Conservation (phyloP, 345 rosid genomes). For the Pistacia vera region DNA sequence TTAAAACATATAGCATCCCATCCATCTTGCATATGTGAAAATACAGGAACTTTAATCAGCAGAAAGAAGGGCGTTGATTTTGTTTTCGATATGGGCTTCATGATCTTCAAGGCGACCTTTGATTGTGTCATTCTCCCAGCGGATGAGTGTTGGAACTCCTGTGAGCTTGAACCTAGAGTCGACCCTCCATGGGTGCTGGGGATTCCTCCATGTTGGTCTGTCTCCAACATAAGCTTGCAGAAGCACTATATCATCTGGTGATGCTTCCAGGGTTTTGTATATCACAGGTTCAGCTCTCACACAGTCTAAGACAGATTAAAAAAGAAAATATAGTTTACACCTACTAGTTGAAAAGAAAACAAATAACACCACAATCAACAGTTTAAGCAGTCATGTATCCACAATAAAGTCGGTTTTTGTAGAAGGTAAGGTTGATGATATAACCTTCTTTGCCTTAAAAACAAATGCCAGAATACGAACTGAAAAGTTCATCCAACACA, state of each 20-base stretch:
- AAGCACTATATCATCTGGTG: constrained; percentile 54
- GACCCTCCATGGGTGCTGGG: constrained; percentile 68
- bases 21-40: not conserved
- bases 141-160: constrained; percentile 80
- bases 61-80: constrained; percentile 58
- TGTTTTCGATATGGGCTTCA: constrained; percentile 72
- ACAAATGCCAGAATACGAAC: too few species aligned
- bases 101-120: constrained; percentile 76
- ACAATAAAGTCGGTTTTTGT: not conserved
- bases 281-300: constrained; percentile 95
- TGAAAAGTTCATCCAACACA: too few species aligned
- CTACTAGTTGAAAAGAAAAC: not conserved
- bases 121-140: constrained; percentile 59
- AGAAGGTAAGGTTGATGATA: too few species aligned
- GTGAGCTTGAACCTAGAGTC: constrained; percentile 74
- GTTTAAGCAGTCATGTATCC: not conserved
- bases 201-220: constrained; percentile 83
- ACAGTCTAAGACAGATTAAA: constrained; percentile 50
- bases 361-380: not conserved
- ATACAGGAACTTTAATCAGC: constrained; percentile 23
- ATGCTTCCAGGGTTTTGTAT: constrained; percentile 67
- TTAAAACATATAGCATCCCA: not conserved
- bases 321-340: not conserved
- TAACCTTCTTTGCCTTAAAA: too few species aligned
- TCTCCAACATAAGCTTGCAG: constrained; percentile 85